A percentile compares a stretch with the other conserved stretches of the same genome.
These are phyloP conservation scores for Podospora fimiseda DNA, from an alignment of 495 filamentous ascomycete species.

Conservation along the genomic window DNA sequence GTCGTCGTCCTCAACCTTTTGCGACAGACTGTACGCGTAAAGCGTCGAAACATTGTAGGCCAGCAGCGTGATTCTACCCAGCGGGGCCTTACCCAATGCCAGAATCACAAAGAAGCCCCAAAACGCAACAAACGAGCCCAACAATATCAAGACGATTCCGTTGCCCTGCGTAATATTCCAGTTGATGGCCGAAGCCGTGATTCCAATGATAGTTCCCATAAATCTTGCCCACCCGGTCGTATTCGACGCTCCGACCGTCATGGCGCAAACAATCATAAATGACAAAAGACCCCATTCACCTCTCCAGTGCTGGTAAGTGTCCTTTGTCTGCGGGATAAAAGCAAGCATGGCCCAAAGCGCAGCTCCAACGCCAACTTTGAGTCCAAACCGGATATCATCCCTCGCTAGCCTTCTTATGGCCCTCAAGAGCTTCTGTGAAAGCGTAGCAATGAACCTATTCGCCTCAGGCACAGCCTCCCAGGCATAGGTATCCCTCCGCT, in stretches of 20 bases:
- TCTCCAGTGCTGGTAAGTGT: slow-evolving; percentile 79
- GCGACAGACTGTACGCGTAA: slow-evolving; percentile 85
- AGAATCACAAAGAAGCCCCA: slow-evolving; percentile 87
- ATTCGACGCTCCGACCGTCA: slow-evolving; percentile 94
- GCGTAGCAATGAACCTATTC: slow-evolving; percentile 27
- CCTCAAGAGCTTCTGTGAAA: slow-evolving; percentile 35
- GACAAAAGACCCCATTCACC: slow-evolving; percentile 96
- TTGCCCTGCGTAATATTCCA: slow-evolving; percentile 73
- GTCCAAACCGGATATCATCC: slow-evolving; percentile 62
- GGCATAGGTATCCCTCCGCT: slow-evolving; percentile 34
- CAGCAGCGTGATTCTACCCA: slow-evolving; percentile 86
- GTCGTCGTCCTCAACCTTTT: slow-evolving; percentile 68
- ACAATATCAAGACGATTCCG: slow-evolving; percentile 61
- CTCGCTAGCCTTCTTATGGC: slow-evolving; percentile 38
- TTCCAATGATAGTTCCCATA: slow-evolving; percentile 80
- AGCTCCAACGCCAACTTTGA: slow-evolving; percentile 89
- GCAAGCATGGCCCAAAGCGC: slow-evolving; percentile 79
- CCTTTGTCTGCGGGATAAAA: slow-evolving; percentile 70
- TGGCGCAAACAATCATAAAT: slow-evolving; percentile 96
- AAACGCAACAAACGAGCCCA: slow-evolving; percentile 74
- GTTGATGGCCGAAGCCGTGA: slow-evolving; percentile 61
- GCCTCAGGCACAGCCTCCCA: slow-evolving; percentile 37
- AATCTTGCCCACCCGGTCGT: slow-evolving; percentile 84
- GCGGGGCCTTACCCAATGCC: slow-evolving; percentile 73
- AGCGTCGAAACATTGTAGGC: slow-evolving; percentile 96